phyloP scores from a whole-genome alignment of 1,284 basidiomycete species.

The Polyporus tsugae region DNA sequence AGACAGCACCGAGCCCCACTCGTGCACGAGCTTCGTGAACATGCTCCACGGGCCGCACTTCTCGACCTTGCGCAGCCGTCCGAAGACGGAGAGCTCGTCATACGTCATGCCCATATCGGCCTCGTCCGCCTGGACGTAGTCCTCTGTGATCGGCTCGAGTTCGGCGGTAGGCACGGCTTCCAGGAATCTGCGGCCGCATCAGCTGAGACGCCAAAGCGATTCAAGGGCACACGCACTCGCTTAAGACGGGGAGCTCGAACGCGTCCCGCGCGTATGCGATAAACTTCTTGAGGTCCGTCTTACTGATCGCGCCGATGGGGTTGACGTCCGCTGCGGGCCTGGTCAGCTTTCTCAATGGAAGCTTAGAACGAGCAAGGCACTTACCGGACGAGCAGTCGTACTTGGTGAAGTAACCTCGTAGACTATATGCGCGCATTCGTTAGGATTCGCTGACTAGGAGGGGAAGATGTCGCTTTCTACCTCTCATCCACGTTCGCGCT shows the following conservation, averaged over 20 bases:
- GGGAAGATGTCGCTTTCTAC: constrained; percentile 44
- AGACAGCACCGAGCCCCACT: constrained; percentile 88
- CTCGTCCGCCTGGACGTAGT: constrained; percentile 96
- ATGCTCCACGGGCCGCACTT: constrained; percentile 98
- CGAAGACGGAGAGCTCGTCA: constrained; percentile 94
- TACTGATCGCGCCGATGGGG: constrained; percentile 97
- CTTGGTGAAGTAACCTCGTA: constrained; percentile 97
- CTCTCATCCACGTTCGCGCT: constrained; percentile 99
- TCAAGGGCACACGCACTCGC: constrained; percentile 56
- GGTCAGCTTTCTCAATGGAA: background rate
- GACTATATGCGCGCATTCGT: constrained; percentile 50
- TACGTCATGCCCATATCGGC: constrained; percentile 99
- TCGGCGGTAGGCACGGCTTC: constrained; percentile 95
- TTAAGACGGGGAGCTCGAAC: constrained; percentile 88
- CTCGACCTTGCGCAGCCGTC: constrained; percentile 92
- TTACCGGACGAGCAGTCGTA: constrained; percentile 92
- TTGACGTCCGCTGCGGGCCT: constrained; percentile 87
- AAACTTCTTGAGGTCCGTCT: constrained; percentile 96
- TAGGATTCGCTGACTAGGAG: background rate
- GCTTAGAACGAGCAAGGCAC: constrained; percentile 21
- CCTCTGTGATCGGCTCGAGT: constrained; percentile 93
- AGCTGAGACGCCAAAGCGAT: background rate
- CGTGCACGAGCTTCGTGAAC: constrained; percentile 92
- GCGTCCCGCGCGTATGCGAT: constrained; percentile 84
- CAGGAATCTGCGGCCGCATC: constrained; percentile 72